Evolutionary conservation across 148 eudicot species (phyloP).

Genomic region (Rhododendron ferrugineum): DNA sequence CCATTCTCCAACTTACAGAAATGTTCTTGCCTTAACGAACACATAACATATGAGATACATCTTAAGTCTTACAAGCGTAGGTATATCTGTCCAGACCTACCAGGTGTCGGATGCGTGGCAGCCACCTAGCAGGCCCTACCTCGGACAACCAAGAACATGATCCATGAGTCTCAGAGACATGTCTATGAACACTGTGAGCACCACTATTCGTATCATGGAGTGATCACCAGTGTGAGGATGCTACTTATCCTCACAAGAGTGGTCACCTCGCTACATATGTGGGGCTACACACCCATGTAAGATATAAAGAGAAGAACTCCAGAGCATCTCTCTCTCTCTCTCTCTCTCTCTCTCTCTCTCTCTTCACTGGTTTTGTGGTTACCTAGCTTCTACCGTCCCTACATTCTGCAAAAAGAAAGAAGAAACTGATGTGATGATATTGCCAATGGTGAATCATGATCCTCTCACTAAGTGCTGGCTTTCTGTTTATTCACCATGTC

Average conservation of each 20-base stretch:
- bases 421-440: background rate
- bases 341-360: background rate
- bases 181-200: background rate
- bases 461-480: background rate
- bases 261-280: background rate
- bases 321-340: background rate
- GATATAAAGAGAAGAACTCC: background rate
- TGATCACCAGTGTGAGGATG: background rate
- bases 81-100: background rate
- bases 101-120: background rate
- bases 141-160: background rate
- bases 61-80: background rate
- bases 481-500: slow-evolving; percentile 1
- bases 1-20: background rate
- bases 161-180: background rate
- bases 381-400: background rate
- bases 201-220: background rate
- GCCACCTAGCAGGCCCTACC: background rate
- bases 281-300: background rate
- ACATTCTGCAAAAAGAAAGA: background rate
- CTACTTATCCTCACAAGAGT: background rate
- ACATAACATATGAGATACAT: background rate
- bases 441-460: background rate
- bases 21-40: background rate
- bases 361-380: background rate